phyloP scores from a whole-genome alignment of 2,329 filamentous ascomycete species.

The Fusarium pseudoanthophilum region DNA sequence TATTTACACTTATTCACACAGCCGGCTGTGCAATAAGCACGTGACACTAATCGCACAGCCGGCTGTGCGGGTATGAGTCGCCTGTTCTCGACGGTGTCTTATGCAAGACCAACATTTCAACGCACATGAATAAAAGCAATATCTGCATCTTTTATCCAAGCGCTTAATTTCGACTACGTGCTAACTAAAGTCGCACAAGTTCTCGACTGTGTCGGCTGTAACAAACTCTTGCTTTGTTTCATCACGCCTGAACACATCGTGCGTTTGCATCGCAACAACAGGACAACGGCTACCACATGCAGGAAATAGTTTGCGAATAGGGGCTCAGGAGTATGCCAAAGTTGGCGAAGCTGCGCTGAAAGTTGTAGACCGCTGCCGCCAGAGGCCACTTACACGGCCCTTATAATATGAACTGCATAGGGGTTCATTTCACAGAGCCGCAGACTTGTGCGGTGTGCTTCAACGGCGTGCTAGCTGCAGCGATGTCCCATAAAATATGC shows the following conservation, averaged over 20 bases:
- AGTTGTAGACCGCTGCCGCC: slow-evolving; percentile 25
- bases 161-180: slow-evolving; percentile 16
- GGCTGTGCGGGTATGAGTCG: too few species aligned
- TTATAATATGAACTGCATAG: slow-evolving; percentile 40
- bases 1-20: too few species aligned
- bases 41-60: too few species aligned
- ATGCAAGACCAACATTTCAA: slow-evolving; percentile 18
- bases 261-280: slow-evolving; percentile 26
- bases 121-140: slow-evolving; percentile 19
- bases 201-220: slow-evolving; percentile 5
- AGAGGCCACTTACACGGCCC: slow-evolving; percentile 35
- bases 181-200: slow-evolving; percentile 3
- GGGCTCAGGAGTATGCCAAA: slow-evolving; percentile 27
- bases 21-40: too few species aligned
- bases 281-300: slow-evolving; percentile 10
- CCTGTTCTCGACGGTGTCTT: too few species aligned
- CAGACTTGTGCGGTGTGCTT: slow-evolving; percentile 46
- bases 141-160: slow-evolving; percentile 16
- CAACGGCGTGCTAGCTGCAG: slow-evolving; percentile 44
- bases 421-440: slow-evolving; percentile 45
- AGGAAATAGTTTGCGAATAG: slow-evolving; percentile 21
- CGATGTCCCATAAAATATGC: slow-evolving; percentile 48
- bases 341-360: slow-evolving; percentile 5
- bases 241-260: slow-evolving; percentile 11
- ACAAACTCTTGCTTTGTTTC: slow-evolving; percentile 12